Conservation (phyloP, 75 land plant species). For the Pinus taeda region DNA sequence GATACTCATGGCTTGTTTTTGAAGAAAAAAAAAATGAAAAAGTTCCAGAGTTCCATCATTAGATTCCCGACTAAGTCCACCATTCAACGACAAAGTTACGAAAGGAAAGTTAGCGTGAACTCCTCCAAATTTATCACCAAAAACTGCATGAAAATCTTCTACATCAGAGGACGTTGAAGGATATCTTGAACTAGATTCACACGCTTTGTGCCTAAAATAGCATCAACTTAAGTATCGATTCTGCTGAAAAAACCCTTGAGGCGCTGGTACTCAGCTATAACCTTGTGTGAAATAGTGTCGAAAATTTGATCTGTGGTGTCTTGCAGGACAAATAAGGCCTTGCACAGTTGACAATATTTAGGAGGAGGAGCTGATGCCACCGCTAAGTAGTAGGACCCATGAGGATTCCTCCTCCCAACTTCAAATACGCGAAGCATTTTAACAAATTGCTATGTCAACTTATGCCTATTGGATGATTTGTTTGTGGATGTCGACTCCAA, state of each 20-base stretch:
- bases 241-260: conserved; percentile 19
- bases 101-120: conserved; percentile 16
- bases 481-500: too few species aligned
- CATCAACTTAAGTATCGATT: conserved; percentile 17
- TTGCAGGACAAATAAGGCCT: conserved; percentile 20
- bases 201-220: conserved; percentile 31
- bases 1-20: conserved; percentile 38
- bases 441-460: background rate
- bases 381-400: conserved; percentile 2
- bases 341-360: conserved; percentile 17
- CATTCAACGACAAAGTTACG: conserved; percentile 24
- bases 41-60: conserved; percentile 44
- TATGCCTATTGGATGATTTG: too few species aligned
- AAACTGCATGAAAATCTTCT: conserved; percentile 28
- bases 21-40: conserved; percentile 34
- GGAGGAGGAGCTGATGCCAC: background rate
- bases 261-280: conserved; percentile 7
- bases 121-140: conserved; percentile 29
- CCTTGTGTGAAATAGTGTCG: conserved; percentile 14
- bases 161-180: conserved; percentile 14
- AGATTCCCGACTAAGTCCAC: conserved; percentile 24
- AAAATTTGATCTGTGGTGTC: conserved; percentile 28
- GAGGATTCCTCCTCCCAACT: conserved; percentile 5
- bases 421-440: conserved; percentile 11
- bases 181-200: conserved; percentile 38